Evolutionary conservation across 345 rosid species (phyloP).

Genomic region (Aquilaria malaccensis): DNA sequence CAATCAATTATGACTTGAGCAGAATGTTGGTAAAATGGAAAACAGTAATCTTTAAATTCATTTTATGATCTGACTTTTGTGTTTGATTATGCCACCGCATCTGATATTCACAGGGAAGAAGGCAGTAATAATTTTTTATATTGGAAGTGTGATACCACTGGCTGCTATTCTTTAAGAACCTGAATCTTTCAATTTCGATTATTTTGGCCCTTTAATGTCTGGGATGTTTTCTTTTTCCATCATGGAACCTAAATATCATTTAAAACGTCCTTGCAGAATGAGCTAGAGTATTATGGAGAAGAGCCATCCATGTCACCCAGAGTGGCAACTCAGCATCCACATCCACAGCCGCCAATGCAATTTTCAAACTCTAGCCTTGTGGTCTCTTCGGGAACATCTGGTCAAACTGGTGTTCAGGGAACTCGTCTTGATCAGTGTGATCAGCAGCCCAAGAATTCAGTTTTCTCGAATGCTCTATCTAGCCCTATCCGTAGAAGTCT

Average conservation of each 20-base stretch:
- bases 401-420: constrained; percentile 35
- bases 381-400: constrained; percentile 54
- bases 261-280: constrained; percentile 32
- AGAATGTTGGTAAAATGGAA: no score
- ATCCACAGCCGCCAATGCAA: constrained; percentile 39
- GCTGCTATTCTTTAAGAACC: background rate
- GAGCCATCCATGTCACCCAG: constrained; percentile 63
- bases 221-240: background rate
- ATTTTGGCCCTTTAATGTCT: background rate
- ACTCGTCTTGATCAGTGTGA: constrained; percentile 52
- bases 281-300: constrained; percentile 43
- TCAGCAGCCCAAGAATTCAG: constrained; percentile 67
- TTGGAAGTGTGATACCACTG: background rate
- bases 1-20: no score
- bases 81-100: no score
- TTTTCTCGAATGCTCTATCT: constrained; percentile 81
- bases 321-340: constrained; percentile 43
- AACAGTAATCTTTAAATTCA: no score
- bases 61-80: no score
- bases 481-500: constrained; percentile 70
- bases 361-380: constrained; percentile 31
- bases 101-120: background rate
- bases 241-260: background rate
- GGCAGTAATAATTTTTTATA: background rate
- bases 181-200: background rate